These are phyloP conservation scores for Botryotinia globosa DNA, from an alignment of 2,329 filamentous ascomycete species.

Conservation along the genomic window DNA sequence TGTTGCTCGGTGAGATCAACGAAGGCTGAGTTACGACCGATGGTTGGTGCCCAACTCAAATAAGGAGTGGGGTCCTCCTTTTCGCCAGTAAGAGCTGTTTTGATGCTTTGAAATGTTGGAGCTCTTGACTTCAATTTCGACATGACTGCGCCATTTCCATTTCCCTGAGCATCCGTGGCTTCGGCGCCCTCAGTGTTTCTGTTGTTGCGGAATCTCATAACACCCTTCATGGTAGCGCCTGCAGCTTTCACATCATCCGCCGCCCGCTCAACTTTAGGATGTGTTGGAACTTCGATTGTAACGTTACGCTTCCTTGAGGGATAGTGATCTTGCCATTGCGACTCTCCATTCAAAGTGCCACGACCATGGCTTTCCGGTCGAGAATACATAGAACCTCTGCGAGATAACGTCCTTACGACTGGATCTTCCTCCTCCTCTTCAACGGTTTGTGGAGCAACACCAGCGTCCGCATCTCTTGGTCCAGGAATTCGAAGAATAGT, in stretches of 20 bases:
- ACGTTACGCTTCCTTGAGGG: constrained; percentile 33
- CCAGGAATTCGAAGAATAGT: constrained; percentile 84
- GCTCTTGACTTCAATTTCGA: constrained; percentile 24
- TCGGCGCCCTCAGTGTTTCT: constrained; percentile 41
- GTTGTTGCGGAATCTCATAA: constrained; percentile 46
- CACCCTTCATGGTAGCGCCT: constrained; percentile 25
- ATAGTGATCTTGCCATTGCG: constrained; percentile 32
- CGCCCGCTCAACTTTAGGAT: constrained; percentile 34
- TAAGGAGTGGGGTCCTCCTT: constrained; percentile 70
- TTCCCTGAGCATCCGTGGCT: constrained; percentile 36
- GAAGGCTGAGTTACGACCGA: constrained; percentile 91
- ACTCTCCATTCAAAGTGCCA: constrained; percentile 24
- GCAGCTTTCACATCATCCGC: constrained; percentile 31
- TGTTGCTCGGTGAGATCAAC: constrained; percentile 85
- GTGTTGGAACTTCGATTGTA: constrained; percentile 30
- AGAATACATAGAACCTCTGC: constrained; percentile 26
- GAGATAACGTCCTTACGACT: constrained; percentile 24
- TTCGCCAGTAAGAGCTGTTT: constrained; percentile 42
- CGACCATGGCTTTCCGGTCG: constrained; percentile 20
- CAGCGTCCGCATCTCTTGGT: constrained; percentile 83
- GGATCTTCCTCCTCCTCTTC: constrained; percentile 38
- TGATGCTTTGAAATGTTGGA: constrained; percentile 57
- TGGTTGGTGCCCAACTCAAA: constrained; percentile 88
- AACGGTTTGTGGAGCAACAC: constrained; percentile 65
- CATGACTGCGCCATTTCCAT: constrained; percentile 26